Percentiles rank a stretch among this genome's conserved stretches.
phyloP scores from a whole-genome alignment of 352 stramenopile species.

The Globisporangium cylindrosporum region DNA sequence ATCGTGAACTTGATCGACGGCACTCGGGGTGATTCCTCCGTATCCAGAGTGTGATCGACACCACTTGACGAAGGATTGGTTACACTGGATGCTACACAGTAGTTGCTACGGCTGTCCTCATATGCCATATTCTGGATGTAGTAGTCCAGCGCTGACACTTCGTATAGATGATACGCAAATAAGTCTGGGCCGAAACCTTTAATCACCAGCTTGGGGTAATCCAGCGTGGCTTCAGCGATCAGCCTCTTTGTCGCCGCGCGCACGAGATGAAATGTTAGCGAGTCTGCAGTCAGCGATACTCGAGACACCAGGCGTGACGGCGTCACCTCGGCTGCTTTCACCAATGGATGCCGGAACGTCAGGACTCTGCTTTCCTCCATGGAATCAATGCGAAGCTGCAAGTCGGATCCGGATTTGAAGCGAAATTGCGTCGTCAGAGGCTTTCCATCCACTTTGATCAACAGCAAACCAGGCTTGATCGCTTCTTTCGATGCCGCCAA shows the following conservation, averaged over 20 bases:
- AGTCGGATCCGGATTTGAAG: constrained; percentile 49
- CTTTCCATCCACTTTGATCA: constrained; percentile 72
- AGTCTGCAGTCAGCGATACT: constrained; percentile 47
- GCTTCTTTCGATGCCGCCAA: constrained; percentile 58
- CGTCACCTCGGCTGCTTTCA: constrained; percentile 54
- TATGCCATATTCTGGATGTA: constrained; percentile 72
- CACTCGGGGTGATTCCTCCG: constrained; percentile 12
- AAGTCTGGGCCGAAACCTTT: constrained; percentile 72
- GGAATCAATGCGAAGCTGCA: constrained; percentile 51
- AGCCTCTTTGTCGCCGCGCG: constrained; percentile 58
- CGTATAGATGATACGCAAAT: constrained; percentile 82
- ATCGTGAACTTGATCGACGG: constrained; percentile 54
- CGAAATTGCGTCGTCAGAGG: constrained; percentile 45
- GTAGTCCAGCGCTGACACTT: constrained; percentile 62
- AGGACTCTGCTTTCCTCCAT: constrained; percentile 54
- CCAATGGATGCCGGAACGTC: constrained; percentile 76
- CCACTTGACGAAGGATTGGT: constrained; percentile 14
- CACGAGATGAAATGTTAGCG: constrained; percentile 71
- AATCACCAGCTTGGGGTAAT: constrained; percentile 50
- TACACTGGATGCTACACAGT: constrained; percentile 82
- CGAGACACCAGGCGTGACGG: constrained; percentile 49
- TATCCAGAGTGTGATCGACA: constrained; percentile 4
- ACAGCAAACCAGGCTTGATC: constrained; percentile 66
- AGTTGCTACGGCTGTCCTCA: constrained; percentile 30
- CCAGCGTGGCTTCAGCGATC: constrained; percentile 54